Evolutionary conservation across 805 yeast species (phyloP), one percentile per base, ranked within the genome.

Genomic region (Metschnikowia matae): DNA sequence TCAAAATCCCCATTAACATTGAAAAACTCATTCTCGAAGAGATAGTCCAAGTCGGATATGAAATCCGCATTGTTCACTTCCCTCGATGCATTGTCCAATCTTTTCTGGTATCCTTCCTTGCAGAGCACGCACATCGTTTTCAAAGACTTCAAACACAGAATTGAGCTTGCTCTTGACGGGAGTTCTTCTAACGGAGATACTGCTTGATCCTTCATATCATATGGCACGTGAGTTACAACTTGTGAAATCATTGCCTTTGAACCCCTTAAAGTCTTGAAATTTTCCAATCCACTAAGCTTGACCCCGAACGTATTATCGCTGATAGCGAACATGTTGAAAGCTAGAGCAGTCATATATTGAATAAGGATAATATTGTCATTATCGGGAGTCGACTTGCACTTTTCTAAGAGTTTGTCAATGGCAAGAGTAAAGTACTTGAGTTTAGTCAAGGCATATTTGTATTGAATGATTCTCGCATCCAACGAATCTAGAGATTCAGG

Each of bases 401-500:
- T 35, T n/a, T 52, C 49, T n/a, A 36, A 29, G 38, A 39, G 29
- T 6, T 49, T 45, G 34, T 59, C 59, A 6, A 52, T 38, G 32
- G 58, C 52, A 17, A 32, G 34, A 1, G 67, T 52, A 42, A 78
- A 62, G 33, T 65, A 64, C 35, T 68, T 68, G 23, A 83, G 58
- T 59, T 82, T 83, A 49, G 66, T 61, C 2, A 77, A 67, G 8
- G 82, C 79, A 57, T 80, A 80, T 49, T 75, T 77, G 62, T 78
- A 85, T 61, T 85, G 87, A 3, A 84, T 63, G 20, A 82, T 70
- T 53, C 77, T 77, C 13, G 82, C 80, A 55, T 84, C 89, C 44
- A 75, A 67, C 1, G 79, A 68, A 56, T 77, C 79, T 40, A 57
- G 40, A 15, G 39, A 44, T 18, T 46, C 34, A 5, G 55, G 55